A percentile compares a stretch with the other conserved stretches of the same genome.
Evolutionary conservation across 1,139 yeast genomes (phyloP).

Genomic region (Blastobotrys malaysiensis): DNA sequence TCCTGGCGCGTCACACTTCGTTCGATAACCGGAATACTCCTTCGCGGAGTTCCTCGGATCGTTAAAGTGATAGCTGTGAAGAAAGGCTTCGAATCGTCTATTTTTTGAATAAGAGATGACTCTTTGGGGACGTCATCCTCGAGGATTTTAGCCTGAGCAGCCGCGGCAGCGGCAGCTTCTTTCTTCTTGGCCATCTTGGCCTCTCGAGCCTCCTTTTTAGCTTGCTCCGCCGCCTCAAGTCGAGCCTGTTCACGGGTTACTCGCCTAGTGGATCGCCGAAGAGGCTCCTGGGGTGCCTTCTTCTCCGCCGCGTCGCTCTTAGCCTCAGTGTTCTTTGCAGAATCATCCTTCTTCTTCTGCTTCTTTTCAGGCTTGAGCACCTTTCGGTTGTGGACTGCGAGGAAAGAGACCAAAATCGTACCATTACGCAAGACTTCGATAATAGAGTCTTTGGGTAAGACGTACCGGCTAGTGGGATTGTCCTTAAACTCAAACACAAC

Average conservation of each 20-base stretch:
- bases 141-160: background rate
- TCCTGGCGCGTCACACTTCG: slow-evolving; percentile 60
- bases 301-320: background rate
- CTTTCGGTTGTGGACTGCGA: slow-evolving; percentile 58
- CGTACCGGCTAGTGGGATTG: slow-evolving; percentile 66
- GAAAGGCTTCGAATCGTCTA: slow-evolving; percentile 34
- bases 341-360: slow-evolving; percentile 10
- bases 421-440: slow-evolving; percentile 52
- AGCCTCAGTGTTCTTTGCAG: background rate
- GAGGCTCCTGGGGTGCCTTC: background rate
- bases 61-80: slow-evolving; percentile 59
- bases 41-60: slow-evolving; percentile 56
- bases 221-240: background rate
- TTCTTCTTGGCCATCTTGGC: slow-evolving; percentile 12
- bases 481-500: slow-evolving; percentile 82
- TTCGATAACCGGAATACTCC: slow-evolving; percentile 61
- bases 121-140: background rate
- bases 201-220: slow-evolving; percentile 16
- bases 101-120: background rate
- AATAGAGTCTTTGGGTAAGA: slow-evolving; percentile 69
- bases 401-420: slow-evolving; percentile 59
- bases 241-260: background rate
- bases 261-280: slow-evolving; percentile 3
- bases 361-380: slow-evolving; percentile 32
- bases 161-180: slow-evolving; percentile 15